Evolutionary conservation across 129 eudicot genomes (phyloP).

Genomic region (Silybum marianum): DNA sequence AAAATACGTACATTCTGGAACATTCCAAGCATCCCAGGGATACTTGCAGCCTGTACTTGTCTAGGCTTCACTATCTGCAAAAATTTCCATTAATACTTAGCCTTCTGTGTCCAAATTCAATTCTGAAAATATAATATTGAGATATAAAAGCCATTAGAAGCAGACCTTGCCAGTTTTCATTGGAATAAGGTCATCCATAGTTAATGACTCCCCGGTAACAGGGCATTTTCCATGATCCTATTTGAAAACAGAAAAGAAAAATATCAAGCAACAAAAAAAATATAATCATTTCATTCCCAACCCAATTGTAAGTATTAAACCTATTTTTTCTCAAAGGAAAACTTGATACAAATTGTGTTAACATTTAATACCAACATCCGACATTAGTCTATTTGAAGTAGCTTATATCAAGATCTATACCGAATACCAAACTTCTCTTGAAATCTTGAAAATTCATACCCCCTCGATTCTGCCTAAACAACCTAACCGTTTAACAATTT

Average conservation of each 20-base stretch:
- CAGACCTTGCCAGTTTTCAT: constrained; percentile 69
- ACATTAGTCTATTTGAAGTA: background rate
- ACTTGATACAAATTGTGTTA: background rate
- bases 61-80: constrained; percentile 83
- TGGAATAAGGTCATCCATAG: constrained; percentile 63
- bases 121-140: background rate
- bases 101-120: background rate
- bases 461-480: background rate
- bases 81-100: background rate
- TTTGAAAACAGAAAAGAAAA: background rate
- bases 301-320: background rate
- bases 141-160: constrained; percentile 1
- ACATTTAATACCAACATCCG: background rate
- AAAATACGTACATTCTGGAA: constrained; percentile 61
- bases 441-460: background rate
- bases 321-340: background rate
- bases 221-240: constrained; percentile 82
- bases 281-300: background rate
- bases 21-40: constrained; percentile 90
- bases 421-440: background rate
- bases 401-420: background rate
- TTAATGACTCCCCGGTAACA: constrained; percentile 60
- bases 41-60: constrained; percentile 84
- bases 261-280: background rate
- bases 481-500: background rate